phyloP scores from a whole-genome alignment of 495 filamentous ascomycete genomes.

The Talaromyces proteolyticus region DNA sequence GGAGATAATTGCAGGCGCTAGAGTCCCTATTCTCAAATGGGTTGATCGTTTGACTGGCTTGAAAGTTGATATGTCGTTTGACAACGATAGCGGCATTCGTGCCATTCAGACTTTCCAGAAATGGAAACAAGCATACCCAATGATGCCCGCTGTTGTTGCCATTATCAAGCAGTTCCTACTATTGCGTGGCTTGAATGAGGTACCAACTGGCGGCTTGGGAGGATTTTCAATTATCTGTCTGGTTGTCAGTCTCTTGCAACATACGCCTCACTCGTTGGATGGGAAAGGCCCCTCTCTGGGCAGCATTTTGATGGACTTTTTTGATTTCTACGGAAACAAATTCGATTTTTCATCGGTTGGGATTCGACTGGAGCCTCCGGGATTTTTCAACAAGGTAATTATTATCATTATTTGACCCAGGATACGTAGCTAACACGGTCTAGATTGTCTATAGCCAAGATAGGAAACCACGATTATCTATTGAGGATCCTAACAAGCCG shows the following conservation, averaged over 20 bases:
- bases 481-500: slow-evolving; percentile 82
- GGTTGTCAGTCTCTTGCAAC: slow-evolving; percentile 78
- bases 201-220: slow-evolving; percentile 83
- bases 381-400: slow-evolving; percentile 67
- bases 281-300: slow-evolving; percentile 62
- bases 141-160: slow-evolving; percentile 75
- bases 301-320: slow-evolving; percentile 73
- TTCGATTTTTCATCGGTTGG: slow-evolving; percentile 62
- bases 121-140: slow-evolving; percentile 75
- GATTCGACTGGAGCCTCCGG: slow-evolving; percentile 69
- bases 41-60: slow-evolving; percentile 66
- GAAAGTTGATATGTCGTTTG: slow-evolving; percentile 87
- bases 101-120: slow-evolving; percentile 71
- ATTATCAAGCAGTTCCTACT: slow-evolving; percentile 88
- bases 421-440: not conserved
- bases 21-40: slow-evolving; percentile 92
- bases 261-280: slow-evolving; percentile 60
- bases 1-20: slow-evolving; percentile 64
- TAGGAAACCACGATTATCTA: slow-evolving; percentile 54
- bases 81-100: slow-evolving; percentile 73
- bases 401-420: not conserved
- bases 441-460: slow-evolving; percentile 20
- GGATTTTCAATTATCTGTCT: slow-evolving; percentile 92
- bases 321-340: slow-evolving; percentile 78
- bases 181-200: slow-evolving; percentile 87